These are phyloP conservation scores for Ascochyta viciae-villosae DNA, from an alignment of 2,329 filamentous ascomycete species.

Conservation along the genomic window DNA sequence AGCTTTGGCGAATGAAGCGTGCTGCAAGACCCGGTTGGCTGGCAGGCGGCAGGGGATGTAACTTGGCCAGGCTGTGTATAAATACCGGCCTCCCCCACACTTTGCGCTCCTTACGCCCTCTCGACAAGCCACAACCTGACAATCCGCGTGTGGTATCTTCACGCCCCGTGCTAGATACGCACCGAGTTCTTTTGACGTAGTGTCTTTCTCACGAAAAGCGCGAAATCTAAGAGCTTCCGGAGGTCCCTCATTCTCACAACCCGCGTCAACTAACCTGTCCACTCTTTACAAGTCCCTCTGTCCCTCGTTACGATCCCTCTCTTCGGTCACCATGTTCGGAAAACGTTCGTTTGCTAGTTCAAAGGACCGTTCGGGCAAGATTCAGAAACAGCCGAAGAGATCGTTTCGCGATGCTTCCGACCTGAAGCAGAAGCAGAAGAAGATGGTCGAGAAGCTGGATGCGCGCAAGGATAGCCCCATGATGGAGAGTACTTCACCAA, in stretches of 20 bases:
- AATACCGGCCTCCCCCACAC: conserved; percentile 42
- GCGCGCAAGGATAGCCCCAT: conserved; percentile 64
- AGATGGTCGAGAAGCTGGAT: conserved; percentile 76
- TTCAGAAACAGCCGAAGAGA: conserved; percentile 79
- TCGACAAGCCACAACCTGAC: conserved; percentile 51
- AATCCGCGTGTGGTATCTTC: conserved; percentile 49
- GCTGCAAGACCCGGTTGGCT: conserved; percentile 15
- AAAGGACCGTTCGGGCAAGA: conserved; percentile 87
- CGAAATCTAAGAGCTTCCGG: conserved; percentile 58
- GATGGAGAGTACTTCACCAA: conserved; percentile 58
- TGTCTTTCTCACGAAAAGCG: conserved; percentile 46
- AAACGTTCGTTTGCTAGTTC: conserved; percentile 83
- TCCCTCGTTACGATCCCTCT: conserved; percentile 50
- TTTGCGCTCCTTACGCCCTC: conserved; percentile 42
- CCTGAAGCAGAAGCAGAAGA: conserved; percentile 69
- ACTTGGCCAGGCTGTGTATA: conserved; percentile 24
- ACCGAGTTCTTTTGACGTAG: conserved; percentile 49
- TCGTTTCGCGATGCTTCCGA: conserved; percentile 79
- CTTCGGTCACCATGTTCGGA: conserved; percentile 73
- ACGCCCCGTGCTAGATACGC: conserved; percentile 44
- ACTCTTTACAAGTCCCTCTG: conserved; percentile 57
- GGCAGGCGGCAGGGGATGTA: conserved; percentile 18
- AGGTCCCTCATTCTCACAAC: conserved; percentile 59
- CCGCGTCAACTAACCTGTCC: conserved; percentile 60
- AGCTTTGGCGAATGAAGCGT: conserved; percentile 15